Percentiles rank a stretch among this genome's conserved stretches.
These are phyloP conservation scores for Penicillium nucicola DNA, from an alignment of 495 filamentous ascomycete species.

Conservation along the genomic window DNA sequence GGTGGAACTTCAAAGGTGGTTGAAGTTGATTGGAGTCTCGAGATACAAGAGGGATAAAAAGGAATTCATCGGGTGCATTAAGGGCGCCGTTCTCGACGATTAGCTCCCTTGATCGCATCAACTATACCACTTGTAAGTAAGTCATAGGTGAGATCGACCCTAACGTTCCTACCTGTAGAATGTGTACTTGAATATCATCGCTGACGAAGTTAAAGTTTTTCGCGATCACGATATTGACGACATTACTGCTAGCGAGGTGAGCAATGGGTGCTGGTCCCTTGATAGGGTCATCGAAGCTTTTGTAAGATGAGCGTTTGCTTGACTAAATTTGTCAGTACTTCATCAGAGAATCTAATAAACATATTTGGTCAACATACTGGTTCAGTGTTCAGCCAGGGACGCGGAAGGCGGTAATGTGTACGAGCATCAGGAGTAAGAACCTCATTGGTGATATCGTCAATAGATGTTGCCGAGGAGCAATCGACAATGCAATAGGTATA, in stretches of 20 bases:
- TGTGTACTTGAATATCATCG: conserved; percentile 77
- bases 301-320: conserved; percentile 19
- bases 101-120: conserved; percentile 76
- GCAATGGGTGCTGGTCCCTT: conserved; percentile 13
- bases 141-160: background rate
- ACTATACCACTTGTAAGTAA: conserved; percentile 41
- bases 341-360: too few relatives aligned
- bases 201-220: conserved; percentile 71
- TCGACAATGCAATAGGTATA: conserved; percentile 64
- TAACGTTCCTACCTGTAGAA: conserved; percentile 59
- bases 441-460: conserved; percentile 74
- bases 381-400: conserved; percentile 16
- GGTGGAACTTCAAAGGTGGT: conserved; percentile 40
- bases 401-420: conserved; percentile 14
- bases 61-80: conserved; percentile 72
- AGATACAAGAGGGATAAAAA: conserved; percentile 71
- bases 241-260: conserved; percentile 37
- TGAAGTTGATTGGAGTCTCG: conserved; percentile 24
- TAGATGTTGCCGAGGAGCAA: conserved; percentile 66
- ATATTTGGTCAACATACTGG: conserved; percentile 11
- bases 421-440: conserved; percentile 49
- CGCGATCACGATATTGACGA: conserved; percentile 79
- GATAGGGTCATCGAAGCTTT: conserved; percentile 19
- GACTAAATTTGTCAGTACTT: conserved; percentile 15
- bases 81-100: conserved; percentile 69